Evolutionary conservation across 208 protist genomes (phyloP).

Genomic region (Trypanosoma melophagium): DNA sequence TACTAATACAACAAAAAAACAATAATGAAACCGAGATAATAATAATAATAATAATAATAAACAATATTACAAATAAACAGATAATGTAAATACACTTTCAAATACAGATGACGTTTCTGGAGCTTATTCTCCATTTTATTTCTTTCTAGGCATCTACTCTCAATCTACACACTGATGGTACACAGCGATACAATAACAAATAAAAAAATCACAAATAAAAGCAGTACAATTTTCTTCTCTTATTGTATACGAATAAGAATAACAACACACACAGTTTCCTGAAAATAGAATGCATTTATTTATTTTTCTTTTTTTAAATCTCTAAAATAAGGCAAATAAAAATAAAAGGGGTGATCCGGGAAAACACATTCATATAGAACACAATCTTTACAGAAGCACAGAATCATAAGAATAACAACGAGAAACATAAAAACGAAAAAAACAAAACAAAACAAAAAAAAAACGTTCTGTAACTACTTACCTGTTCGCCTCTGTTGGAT

Average conservation of each 20-base stretch:
- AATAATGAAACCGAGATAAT: not conserved
- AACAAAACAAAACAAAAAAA: not conserved
- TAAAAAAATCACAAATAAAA: too few species aligned
- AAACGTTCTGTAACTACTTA: slow-evolving; percentile 2
- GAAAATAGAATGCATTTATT: not conserved
- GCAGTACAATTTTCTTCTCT: slow-evolving; percentile 11
- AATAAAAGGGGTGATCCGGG: slow-evolving; percentile 15
- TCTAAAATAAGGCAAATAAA: slow-evolving; percentile 16
- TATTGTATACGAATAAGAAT: too few species aligned
- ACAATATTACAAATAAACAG: slow-evolving; percentile 13
- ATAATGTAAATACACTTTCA: slow-evolving; percentile 9
- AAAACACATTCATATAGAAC: not conserved
- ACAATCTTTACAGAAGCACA: not conserved
- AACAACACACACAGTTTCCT: too few species aligned
- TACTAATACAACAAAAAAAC: slow-evolving; percentile 15
- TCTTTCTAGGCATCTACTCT: too few species aligned
- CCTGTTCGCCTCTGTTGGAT: slow-evolving; percentile 27
- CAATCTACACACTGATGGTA: too few species aligned
- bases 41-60: slow-evolving; percentile 8
- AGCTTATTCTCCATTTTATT: not conserved
- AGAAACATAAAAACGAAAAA: not conserved
- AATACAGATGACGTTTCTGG: not conserved
- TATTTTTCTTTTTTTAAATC: slow-evolving; percentile 9
- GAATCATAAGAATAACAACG: not conserved
- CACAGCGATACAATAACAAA: too few species aligned